phyloP scores from a whole-genome alignment of 352 stramenopile genomes.

The Phytopythium boreale region DNA sequence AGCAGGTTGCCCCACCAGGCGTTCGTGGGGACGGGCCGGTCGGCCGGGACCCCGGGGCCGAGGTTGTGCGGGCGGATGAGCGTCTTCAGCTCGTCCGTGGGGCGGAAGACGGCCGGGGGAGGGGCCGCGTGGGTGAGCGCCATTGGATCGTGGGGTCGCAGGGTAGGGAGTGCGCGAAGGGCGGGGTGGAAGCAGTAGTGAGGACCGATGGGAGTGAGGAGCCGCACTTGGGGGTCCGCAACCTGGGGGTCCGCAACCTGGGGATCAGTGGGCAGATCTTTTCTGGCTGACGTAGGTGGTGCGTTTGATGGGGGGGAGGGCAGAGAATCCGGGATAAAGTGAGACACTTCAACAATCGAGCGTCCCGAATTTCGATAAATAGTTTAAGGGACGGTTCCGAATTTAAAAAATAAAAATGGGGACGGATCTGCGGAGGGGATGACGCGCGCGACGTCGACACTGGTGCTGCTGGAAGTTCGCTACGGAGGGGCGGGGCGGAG shows the following conservation, averaged over 20 bases:
- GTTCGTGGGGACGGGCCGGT: constrained; percentile 66
- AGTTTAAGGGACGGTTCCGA: neutral
- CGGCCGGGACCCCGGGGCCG: constrained; percentile 12
- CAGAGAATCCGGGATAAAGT: neutral
- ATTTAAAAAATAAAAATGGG: neutral
- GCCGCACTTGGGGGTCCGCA: neutral
- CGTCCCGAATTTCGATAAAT: neutral
- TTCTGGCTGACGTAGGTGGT: neutral
- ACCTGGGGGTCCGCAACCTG: neutral
- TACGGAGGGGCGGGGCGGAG: neutral
- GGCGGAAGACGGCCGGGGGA: constrained; percentile 40
- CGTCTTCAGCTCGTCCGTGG: constrained; percentile 40
- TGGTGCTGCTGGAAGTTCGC: neutral
- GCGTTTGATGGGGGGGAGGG: too few relatives aligned
- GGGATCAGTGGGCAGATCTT: neutral
- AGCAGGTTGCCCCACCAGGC: constrained; percentile 86
- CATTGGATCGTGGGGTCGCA: constrained; percentile 1
- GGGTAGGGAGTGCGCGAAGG: neutral
- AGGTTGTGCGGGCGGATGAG: constrained; percentile 56
- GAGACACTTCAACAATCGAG: constrained; percentile 3
- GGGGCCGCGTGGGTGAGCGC: constrained; percentile 15
- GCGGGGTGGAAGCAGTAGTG: neutral
- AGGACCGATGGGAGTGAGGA: neutral
- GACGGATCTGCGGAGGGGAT: neutral
- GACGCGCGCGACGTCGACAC: neutral